phyloP scores from a whole-genome alignment of 345 rosid species.

The Schrenkiella parvula region DNA sequence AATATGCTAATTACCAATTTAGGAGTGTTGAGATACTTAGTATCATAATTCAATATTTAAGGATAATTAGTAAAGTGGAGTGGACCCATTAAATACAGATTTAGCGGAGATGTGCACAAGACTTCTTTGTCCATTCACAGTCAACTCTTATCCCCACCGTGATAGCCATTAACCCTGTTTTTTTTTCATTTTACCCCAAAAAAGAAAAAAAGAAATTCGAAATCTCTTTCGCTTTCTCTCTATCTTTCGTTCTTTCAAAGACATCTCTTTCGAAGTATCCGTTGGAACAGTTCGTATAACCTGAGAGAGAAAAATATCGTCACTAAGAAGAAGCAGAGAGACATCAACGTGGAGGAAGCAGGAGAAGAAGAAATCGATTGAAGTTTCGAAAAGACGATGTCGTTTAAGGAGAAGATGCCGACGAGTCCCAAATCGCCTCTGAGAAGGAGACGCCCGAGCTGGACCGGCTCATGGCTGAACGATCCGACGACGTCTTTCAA shows the following conservation, averaged over 20 bases:
- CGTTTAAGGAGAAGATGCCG: constrained; percentile 42
- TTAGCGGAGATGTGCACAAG: constrained; percentile 13
- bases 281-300: constrained; percentile 30
- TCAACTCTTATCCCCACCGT: constrained; percentile 24
- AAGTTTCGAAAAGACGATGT: constrained; percentile 39
- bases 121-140: neutral
- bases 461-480: constrained; percentile 63
- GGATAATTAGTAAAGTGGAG: neutral
- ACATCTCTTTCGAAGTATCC: constrained; percentile 36
- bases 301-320: neutral
- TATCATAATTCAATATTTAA: no score
- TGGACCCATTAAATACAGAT: neutral
- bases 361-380: neutral
- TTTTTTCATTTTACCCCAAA: neutral
- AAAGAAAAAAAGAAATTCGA: neutral
- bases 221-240: neutral
- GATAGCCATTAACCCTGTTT: constrained; percentile 11
- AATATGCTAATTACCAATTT: no score
- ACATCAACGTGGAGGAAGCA: neutral
- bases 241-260: neutral
- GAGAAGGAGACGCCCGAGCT: constrained; percentile 44
- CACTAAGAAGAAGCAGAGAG: neutral
- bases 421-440: constrained; percentile 42
- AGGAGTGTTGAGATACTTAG: no score
- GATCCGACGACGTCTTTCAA: constrained; percentile 48